These are phyloP conservation scores for Cryptococcus hybrid DNA, from an alignment of 1,284 basidiomycete genomes.

Conservation along the genomic window DNA sequence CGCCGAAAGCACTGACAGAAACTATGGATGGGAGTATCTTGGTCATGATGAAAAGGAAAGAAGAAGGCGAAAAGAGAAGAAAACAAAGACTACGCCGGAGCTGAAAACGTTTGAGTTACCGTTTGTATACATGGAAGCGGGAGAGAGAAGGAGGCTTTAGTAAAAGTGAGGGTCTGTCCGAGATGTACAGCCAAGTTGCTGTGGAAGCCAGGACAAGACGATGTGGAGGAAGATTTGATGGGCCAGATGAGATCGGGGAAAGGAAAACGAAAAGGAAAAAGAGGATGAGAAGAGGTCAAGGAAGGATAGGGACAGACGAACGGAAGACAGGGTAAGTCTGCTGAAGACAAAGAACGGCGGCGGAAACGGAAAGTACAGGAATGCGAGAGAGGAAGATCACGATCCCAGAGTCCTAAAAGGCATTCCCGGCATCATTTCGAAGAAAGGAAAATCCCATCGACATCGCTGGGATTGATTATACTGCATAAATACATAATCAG, in stretches of 20 bases:
- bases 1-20: too few species aligned
- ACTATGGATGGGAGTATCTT: too few species aligned
- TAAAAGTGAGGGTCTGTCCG: conserved; percentile 81
- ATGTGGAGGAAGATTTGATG: neutral
- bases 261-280: neutral
- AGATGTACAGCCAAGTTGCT: conserved; percentile 76
- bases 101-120: conserved; percentile 77
- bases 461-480: too few species aligned
- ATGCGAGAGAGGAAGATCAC: too few species aligned
- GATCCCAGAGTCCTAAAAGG: too few species aligned
- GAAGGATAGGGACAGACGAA: neutral
- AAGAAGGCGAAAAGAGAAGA: conserved; percentile 2
- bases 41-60: neutral
- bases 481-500: too few species aligned
- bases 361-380: too few species aligned
- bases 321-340: too few species aligned
- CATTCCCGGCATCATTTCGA: too few species aligned
- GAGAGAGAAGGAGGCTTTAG: conserved; percentile 72
- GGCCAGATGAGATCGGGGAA: too few species aligned
- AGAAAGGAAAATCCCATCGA: too few species aligned
- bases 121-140: conserved; percentile 79
- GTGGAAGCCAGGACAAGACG: conserved; percentile 72
- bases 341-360: too few species aligned
- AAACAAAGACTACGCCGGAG: conserved; percentile 27
- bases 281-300: neutral